A percentile compares a stretch with the other conserved stretches of the same genome.
Conservation (phyloP, 2,329 filamentous ascomycete species). For the Paecilomyces sp. region DNA sequence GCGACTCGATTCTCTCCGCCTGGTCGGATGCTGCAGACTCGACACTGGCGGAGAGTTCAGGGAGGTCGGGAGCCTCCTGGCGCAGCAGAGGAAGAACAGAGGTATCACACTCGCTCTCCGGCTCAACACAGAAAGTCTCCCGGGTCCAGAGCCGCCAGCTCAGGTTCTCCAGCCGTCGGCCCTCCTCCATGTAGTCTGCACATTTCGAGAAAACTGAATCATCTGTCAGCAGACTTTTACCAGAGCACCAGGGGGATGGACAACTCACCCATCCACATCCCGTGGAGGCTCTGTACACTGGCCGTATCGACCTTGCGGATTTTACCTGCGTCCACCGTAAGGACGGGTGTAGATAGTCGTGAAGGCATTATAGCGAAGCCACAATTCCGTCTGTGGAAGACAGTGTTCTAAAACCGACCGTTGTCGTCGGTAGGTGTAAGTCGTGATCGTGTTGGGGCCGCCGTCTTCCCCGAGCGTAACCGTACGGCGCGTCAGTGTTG, state of each 20-base stretch:
- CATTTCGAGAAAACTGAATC: constrained; percentile 81
- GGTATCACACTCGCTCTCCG: constrained; percentile 44
- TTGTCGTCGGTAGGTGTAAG: background rate
- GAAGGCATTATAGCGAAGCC: constrained; percentile 62
- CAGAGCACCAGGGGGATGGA: constrained; percentile 1
- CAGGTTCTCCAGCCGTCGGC: constrained; percentile 85
- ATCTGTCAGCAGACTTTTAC: constrained; percentile 4
- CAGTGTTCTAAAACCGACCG: background rate
- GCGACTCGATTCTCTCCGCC: constrained; percentile 42
- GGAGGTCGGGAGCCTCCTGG: constrained; percentile 46
- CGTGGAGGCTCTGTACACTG: constrained; percentile 87
- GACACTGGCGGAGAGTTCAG: constrained; percentile 69
- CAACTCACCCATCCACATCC: constrained; percentile 89
- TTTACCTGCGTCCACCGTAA: constrained; percentile 84
- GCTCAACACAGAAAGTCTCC: constrained; percentile 82
- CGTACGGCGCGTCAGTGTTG: constrained; percentile 30
- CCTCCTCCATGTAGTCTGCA: constrained; percentile 88
- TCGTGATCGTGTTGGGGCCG: constrained; percentile 29
- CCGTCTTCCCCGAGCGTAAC: constrained; percentile 37
- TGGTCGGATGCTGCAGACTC: constrained; percentile 65
- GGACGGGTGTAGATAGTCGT: constrained; percentile 72
- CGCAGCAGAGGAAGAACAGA: constrained; percentile 44
- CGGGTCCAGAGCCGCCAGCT: constrained; percentile 94
- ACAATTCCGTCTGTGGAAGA: constrained; percentile 12
- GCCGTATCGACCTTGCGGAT: constrained; percentile 93